Evolutionary conservation across 805 yeast genomes (phyloP), one percentile per base, ranked within the genome.

Genomic region (Starmerella sp.): DNA sequence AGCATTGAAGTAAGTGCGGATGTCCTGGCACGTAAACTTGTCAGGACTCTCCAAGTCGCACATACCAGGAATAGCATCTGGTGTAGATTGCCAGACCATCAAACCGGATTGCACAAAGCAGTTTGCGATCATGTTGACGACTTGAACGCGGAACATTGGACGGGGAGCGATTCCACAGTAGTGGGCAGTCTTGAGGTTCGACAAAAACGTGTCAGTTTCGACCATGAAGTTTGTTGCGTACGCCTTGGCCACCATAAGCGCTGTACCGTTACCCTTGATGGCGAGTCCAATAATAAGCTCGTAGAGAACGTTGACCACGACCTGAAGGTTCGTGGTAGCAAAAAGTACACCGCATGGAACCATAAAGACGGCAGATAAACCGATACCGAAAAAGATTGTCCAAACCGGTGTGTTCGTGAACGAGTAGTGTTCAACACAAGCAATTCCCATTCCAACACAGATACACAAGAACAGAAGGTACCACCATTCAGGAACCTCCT

Each of bases 401-500:
- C 84, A 80, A 30, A 79, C 78, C n/a, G 84, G 83, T 7, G 83
- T 77, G 49, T 78, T 69, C 8, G 73, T 67, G 42, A 61, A 57
- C 29, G 50, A 52, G 44, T 63, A 62, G 41, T 54, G 66, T 51
- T 72, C 62, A 7, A 78, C 78, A 56, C 76, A 71, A 0, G 73
- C 59, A n/a, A 78, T 65, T 0, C 79, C 80, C 57, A 76, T 71
- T 5, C 67, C 62, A 1, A 79, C 65, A 31, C 81, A 73, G 1
- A 69, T 60, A 31, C 75, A 54, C 37, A 81, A 64, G 14, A 77
- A 71, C 7, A 63, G 37, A 13, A 73, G 54, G 58, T 74, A 78
- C 79, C 74, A 77, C 75, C 76, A 75, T 54, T 75, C 78, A 15
- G 84, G 86, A 34, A 80, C 84, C 61, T 81, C 86, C 29, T 72